Evolutionary conservation across 2,329 filamentous ascomycete genomes (phyloP).

Genomic region (Lasiodiplodia citricola): DNA sequence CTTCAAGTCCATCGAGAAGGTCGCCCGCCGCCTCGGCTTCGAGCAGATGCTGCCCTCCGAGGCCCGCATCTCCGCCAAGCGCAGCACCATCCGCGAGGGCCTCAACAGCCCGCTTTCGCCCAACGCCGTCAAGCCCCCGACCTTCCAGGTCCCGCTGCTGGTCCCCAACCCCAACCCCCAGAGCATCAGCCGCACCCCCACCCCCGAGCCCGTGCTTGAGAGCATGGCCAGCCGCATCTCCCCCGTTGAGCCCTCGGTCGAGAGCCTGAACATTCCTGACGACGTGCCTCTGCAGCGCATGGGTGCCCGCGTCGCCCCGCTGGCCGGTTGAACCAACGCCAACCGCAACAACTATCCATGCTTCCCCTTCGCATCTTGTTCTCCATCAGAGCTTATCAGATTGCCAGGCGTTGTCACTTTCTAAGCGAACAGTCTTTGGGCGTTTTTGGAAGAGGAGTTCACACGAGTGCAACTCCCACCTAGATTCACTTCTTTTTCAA

Average conservation of each 20-base stretch:
- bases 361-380: neutral
- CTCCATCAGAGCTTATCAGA: neutral
- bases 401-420: neutral
- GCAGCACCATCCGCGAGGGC: slow-evolving; percentile 42
- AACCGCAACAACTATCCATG: neutral
- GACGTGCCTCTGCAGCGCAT: slow-evolving; percentile 38
- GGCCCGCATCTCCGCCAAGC: slow-evolving; percentile 37
- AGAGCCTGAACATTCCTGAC: slow-evolving; percentile 29
- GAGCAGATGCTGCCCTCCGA: slow-evolving; percentile 45
- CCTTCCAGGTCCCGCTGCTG: slow-evolving; percentile 18
- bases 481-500: neutral
- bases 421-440: neutral
- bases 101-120: slow-evolving; percentile 21
- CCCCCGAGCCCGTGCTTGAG: slow-evolving; percentile 44
- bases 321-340: slow-evolving; percentile 1
- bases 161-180: slow-evolving; percentile 29
- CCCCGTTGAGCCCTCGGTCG: slow-evolving; percentile 21
- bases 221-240: slow-evolving; percentile 39
- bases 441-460: neutral
- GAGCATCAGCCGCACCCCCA: slow-evolving; percentile 32
- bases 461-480: neutral
- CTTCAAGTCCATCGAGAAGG: slow-evolving; percentile 57
- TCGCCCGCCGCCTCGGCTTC: slow-evolving; percentile 52
- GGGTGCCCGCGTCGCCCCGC: slow-evolving; percentile 38
- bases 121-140: neutral